Percentiles rank a stretch among this genome's conserved stretches.
These are phyloP conservation scores for Hirsutella thompsonii DNA, from an alignment of 2,329 filamentous ascomycete species.

Conservation along the genomic window DNA sequence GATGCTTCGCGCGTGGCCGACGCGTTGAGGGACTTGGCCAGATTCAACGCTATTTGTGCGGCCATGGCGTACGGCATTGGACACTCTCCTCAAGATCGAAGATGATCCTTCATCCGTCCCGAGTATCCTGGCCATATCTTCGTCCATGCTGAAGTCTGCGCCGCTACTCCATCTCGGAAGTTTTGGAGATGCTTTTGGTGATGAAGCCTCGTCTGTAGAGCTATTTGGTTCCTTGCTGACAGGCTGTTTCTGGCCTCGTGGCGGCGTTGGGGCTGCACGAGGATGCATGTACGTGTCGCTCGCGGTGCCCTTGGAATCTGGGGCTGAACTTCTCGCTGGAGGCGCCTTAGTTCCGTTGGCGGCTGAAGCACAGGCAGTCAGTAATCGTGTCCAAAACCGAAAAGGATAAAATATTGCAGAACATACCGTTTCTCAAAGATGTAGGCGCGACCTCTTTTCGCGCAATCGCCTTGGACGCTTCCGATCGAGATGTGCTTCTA, in stretches of 20 bases:
- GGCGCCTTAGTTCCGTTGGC: constrained; percentile 14
- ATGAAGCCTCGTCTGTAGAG: constrained; percentile 25
- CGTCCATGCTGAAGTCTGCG: constrained; percentile 85
- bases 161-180: constrained; percentile 65
- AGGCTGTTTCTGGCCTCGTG: constrained; percentile 20
- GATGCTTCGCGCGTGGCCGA: constrained; percentile 46
- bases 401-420: not conserved
- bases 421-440: constrained; percentile 27
- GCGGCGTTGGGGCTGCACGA: constrained; percentile 41
- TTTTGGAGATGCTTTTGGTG: constrained; percentile 47
- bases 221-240: constrained; percentile 38
- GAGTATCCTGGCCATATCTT: constrained; percentile 85
- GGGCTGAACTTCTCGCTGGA: constrained; percentile 9
- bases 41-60: constrained; percentile 70
- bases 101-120: constrained; percentile 64
- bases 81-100: constrained; percentile 76
- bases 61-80: constrained; percentile 86
- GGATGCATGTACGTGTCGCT: constrained; percentile 46
- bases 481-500: constrained; percentile 23
- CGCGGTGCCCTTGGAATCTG: constrained; percentile 12
- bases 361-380: constrained; percentile 1
- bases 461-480: constrained; percentile 36
- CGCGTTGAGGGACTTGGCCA: constrained; percentile 25
- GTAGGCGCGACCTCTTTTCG: constrained; percentile 49
- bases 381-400: constrained; percentile 6